These are phyloP conservation scores for Teratosphaeria zuluensis DNA, from an alignment of 2,329 filamentous ascomycete species.

Conservation along the genomic window DNA sequence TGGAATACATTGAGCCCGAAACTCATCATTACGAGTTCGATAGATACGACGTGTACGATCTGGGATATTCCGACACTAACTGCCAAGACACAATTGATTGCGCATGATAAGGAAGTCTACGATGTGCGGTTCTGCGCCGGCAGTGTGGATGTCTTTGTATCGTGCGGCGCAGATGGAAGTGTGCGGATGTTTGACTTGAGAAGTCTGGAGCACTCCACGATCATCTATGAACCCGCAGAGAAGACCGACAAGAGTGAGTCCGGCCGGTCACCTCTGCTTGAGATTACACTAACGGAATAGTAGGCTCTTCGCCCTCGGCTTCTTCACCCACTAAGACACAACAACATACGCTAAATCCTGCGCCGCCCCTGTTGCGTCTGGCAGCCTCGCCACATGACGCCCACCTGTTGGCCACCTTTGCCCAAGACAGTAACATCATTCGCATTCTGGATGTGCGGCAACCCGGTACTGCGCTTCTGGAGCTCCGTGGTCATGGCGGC, in stretches of 20 bases:
- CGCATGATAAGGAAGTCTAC: conserved; percentile 97
- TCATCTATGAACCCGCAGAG: conserved; percentile 94
- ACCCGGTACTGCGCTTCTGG: conserved; percentile 86
- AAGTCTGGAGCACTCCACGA: conserved; percentile 94
- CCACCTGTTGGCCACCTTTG: conserved; percentile 93
- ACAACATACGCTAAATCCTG: conserved; percentile 60
- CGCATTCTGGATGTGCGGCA: conserved; percentile 94
- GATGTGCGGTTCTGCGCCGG: conserved; percentile 97
- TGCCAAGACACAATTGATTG: conserved; percentile 95
- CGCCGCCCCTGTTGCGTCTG: conserved; percentile 62
- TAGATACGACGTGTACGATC: conserved; percentile 97
- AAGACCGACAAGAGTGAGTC: conserved; percentile 52
- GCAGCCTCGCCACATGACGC: conserved; percentile 91
- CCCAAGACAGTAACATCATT: conserved; percentile 82
- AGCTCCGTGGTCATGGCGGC: conserved; percentile 79
- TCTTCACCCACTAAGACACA: conserved; percentile 66
- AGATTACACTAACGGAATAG: not conserved
- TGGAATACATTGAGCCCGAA: conserved; percentile 98
- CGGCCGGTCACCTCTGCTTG: not conserved
- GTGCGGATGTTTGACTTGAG: conserved; percentile 97
- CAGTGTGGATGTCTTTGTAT: conserved; percentile 97
- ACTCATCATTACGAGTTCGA: conserved; percentile 95
- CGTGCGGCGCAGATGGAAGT: conserved; percentile 92
- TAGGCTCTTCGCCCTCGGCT: conserved; percentile 35
- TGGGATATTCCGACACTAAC: conserved; percentile 98